Evolutionary conservation across 805 yeast genomes (phyloP).

Genomic region (Candida montana): DNA sequence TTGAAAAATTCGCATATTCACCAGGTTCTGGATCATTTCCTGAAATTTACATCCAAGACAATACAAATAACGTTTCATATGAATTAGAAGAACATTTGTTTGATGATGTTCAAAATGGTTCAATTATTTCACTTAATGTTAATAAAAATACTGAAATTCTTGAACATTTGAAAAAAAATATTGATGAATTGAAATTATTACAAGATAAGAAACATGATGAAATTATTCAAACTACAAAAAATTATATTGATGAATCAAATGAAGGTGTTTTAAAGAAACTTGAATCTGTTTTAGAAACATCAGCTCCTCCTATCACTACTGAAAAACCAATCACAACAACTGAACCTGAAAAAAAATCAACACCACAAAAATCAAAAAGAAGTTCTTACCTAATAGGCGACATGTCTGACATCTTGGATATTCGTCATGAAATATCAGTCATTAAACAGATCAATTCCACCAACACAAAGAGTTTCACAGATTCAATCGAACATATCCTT

Average conservation of each 20-base stretch:
- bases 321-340: background rate
- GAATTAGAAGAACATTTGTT: slow-evolving; percentile 72
- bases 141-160: slow-evolving; percentile 26
- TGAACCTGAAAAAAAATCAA: background rate
- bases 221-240: slow-evolving; percentile 15
- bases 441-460: slow-evolving; percentile 50
- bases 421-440: slow-evolving; percentile 55
- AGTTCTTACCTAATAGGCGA: slow-evolving; percentile 11
- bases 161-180: slow-evolving; percentile 12
- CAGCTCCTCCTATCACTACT: background rate
- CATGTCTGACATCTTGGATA: slow-evolving; percentile 28
- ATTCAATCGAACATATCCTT: slow-evolving; percentile 38
- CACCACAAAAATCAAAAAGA: slow-evolving; percentile 4
- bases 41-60: slow-evolving; percentile 67
- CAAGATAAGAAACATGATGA: slow-evolving; percentile 12
- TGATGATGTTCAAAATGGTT: slow-evolving; percentile 53
- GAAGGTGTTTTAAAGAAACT: slow-evolving; percentile 15
- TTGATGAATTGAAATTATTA: slow-evolving; percentile 17
- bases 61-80: slow-evolving; percentile 53
- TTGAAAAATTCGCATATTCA: slow-evolving; percentile 81
- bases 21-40: slow-evolving; percentile 74
- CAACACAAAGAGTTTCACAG: slow-evolving; percentile 37
- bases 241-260: slow-evolving; percentile 23
- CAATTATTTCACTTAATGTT: slow-evolving; percentile 54
- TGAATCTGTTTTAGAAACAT: slow-evolving; percentile 10